Percentiles rank a stretch among this genome's conserved stretches.
Conservation (phyloP, 2,329 filamentous ascomycete species). For the Acrocalymma vagum region DNA sequence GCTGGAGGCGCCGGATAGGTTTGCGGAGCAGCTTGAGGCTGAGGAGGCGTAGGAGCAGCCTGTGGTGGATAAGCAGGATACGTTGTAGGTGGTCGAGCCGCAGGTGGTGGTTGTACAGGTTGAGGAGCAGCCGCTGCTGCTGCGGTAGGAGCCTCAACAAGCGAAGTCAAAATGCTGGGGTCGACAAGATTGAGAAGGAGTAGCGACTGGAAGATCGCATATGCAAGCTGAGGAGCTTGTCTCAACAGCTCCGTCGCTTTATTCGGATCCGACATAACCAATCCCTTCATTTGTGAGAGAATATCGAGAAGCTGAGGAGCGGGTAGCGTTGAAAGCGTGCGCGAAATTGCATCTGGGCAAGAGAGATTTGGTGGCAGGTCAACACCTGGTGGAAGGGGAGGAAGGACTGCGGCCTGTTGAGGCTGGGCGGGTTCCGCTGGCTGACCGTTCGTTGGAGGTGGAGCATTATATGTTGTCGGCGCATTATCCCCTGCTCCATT, state of each 20-base stretch:
- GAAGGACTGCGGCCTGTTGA: constrained; percentile 65
- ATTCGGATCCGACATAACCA: constrained; percentile 81
- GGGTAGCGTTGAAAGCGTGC: constrained; percentile 85
- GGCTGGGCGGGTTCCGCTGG: constrained; percentile 44
- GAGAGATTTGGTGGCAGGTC: constrained; percentile 84
- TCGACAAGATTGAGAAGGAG: constrained; percentile 93
- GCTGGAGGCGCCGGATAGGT: constrained; percentile 47
- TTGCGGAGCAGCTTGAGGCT: constrained; percentile 41
- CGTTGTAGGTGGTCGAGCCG: constrained; percentile 38
- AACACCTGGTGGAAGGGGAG: constrained; percentile 83
- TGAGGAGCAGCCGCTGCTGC: constrained; percentile 41
- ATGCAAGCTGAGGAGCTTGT: constrained; percentile 90
- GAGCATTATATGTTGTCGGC: constrained; percentile 56
- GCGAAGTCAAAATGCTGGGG: constrained; percentile 79
- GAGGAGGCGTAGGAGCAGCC: constrained; percentile 61
- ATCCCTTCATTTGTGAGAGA: constrained; percentile 89
- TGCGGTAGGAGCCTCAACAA: constrained; percentile 68
- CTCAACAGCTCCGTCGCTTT: constrained; percentile 87
- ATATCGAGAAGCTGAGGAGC: constrained; percentile 92
- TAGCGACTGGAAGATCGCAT: constrained; percentile 93
- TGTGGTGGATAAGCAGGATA: constrained; percentile 53
- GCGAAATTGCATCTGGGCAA: constrained; percentile 89
- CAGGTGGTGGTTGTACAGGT: constrained; percentile 47
- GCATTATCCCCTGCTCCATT: constrained; percentile 71
- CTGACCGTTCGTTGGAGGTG: constrained; percentile 53